Percentiles rank a stretch among this genome's conserved stretches.
Conservation (phyloP, 352 stramenopile genomes). For the Pythium rhizo-oryzae region DNA sequence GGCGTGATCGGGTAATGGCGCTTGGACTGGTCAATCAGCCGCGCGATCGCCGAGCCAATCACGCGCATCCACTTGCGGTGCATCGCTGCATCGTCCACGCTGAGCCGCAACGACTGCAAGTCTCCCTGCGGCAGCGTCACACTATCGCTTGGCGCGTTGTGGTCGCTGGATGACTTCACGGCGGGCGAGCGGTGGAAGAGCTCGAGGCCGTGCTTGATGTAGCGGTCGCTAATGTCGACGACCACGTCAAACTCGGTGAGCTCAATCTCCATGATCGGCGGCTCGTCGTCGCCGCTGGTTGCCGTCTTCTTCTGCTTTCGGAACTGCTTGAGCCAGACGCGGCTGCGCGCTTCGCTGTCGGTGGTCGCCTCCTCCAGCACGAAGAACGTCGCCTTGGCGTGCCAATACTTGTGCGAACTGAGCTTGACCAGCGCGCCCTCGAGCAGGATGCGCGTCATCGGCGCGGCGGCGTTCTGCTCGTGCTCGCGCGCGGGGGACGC, state of each 20-base stretch:
- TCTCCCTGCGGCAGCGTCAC: neutral
- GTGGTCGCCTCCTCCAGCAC: constrained; percentile 38
- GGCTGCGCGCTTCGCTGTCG: constrained; percentile 3
- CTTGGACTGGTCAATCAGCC: constrained; percentile 42
- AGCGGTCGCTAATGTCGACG: constrained; percentile 46
- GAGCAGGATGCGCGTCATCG: constrained; percentile 36
- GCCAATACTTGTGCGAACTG: constrained; percentile 57
- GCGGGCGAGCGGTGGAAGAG: constrained; percentile 26
- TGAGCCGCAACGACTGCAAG: constrained; percentile 43
- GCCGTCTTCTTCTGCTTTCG: constrained; percentile 35
- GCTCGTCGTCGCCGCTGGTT: constrained; percentile 19
- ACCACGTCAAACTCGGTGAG: constrained; percentile 63
- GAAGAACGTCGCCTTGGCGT: constrained; percentile 60
- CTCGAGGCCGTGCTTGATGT: constrained; percentile 59
- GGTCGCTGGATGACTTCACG: no score
- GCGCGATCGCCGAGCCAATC: constrained; percentile 50
- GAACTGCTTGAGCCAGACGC: constrained; percentile 58
- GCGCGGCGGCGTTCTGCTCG: neutral
- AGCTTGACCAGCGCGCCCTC: constrained; percentile 61
- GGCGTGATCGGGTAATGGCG: constrained; percentile 32
- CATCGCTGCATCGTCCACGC: constrained; percentile 33
- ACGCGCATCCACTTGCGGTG: constrained; percentile 54
- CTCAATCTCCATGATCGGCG: constrained; percentile 41
- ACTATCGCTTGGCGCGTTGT: no score
- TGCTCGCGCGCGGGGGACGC: neutral